Base-by-base conservation (phyloP, 768 basidiomycete species). In the Kwoniella mangroviensis region DNA sequence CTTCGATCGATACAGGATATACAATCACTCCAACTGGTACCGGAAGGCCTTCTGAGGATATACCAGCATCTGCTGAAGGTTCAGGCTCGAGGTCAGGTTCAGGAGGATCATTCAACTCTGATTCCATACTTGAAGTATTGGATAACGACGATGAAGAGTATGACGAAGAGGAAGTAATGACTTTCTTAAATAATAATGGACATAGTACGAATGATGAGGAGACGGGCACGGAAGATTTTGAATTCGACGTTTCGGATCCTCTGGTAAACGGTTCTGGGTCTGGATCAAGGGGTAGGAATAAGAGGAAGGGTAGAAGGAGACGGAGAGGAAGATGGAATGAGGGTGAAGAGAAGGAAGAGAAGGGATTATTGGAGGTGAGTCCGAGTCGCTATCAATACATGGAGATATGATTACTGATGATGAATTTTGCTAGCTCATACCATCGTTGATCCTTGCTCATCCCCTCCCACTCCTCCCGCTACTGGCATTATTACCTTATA, bases 401-500 rank as follows among this genome's bases (percentile, higher is more conserved):
- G 21, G 53, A 52, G n/a, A 49, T 11, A 41, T n/a, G 24, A 43
- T 24, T 3, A 56, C 45, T 55, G 21, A 55, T 42, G 7, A 12
- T 41, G 28, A 11, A 41, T 55, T 41, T 19, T 24, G 28, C 3
- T 58, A 83, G 82, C 71, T 83, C 42, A 73, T 83, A 17, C 77
- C 82, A 0, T 76, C 82, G 17, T 67, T 81, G 3, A 66, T 83
- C 6, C 72, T 81, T 5, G 75, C 82, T 15, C 79, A 83, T 73
- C 80, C 82, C 15, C 63, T 83, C 21, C 72, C 79, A 2, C 73
- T 83, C 4, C 70, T 83, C 13, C 82, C 82, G 0, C 54, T 83
- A 4, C 67, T 83, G 13, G 71, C 79, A 10, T 62, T 75, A 19
- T 68, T 83, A 12, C 79, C 82, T 15, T 76, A 76, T 59, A 78